Base-by-base conservation (phyloP, 176 grass and related monocot genomes). In the Typha latifolia region DNA sequence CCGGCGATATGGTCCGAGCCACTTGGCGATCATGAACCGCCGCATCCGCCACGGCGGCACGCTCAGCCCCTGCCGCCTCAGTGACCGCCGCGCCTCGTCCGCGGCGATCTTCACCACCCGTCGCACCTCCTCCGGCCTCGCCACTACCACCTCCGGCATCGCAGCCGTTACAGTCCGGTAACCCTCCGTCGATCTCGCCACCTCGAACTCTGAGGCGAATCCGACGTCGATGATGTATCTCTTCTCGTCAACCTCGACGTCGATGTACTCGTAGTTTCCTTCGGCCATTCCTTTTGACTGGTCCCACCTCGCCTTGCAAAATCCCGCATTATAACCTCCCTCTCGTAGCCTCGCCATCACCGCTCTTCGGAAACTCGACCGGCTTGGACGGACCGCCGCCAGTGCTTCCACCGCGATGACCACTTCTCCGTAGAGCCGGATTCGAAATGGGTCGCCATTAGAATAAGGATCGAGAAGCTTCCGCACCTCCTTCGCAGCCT, bases 21-120 rank as follows among this genome's bases (percentile, higher is more conserved):
- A 90, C 70, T 90, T 85, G 11, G 87, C 72, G 14, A 77, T 31
- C 67, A 85, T 78, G 84, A 82, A 90, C 24, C 48, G 49, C 47
- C 68, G 57, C 51, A 82, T 85, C 76, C 82, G 73, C 87, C 87
- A 90, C 13, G 82, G 87, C 31, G 87, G 87, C 49, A 90, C 79
- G 61, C 72, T 82, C 34, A 90, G 74, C 48, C 76, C 72, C 72
- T 72, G 72, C 3, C 56, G 61, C 57, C 77, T 82, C 27, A 90
- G 70, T 1, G 89, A 92, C 1, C 75, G 65, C 61, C 85, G 67
- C 1, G 66, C 69, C 18, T 73, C 82, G 1, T 72, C 65, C 11
- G 82, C 63, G 34, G 81, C 73, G 3, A 62, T 62, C 68, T 62
- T 79, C 20, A 92, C 57, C 10, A 75, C 72, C 31, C 64, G 52